phyloP scores from a whole-genome alignment of 768 basidiomycete species.

The Lactifluus echinatus region DNA sequence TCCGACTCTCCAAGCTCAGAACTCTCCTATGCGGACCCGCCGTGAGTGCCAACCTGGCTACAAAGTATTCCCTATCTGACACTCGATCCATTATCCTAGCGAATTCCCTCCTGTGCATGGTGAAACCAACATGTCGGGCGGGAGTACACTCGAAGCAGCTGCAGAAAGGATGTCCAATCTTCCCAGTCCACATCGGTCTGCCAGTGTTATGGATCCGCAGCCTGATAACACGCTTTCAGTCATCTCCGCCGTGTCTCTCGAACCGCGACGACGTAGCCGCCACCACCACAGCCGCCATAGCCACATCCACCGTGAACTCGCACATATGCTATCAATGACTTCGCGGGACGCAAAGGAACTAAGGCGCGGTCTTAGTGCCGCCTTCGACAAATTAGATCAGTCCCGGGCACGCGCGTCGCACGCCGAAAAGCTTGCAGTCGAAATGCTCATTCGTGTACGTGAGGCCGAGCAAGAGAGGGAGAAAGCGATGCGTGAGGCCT shows the following conservation, averaged over 20 bases:
- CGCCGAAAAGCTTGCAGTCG: conserved; percentile 40
- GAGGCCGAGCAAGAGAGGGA: conserved; percentile 33
- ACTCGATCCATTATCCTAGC: conserved; percentile 3
- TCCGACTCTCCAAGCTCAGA: conserved; percentile 7
- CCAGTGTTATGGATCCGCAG: neutral
- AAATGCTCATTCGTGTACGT: conserved; percentile 36
- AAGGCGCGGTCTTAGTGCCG: conserved; percentile 23
- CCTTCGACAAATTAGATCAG: conserved; percentile 30
- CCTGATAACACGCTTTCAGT: conserved; percentile 12
- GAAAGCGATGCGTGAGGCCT: conserved; percentile 32
- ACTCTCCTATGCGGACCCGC: conserved; percentile 1
- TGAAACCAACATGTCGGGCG: neutral
- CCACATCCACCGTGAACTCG: conserved; percentile 16
- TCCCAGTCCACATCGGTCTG: neutral
- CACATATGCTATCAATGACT: conserved; percentile 17
- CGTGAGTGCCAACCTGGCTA: conserved; percentile 8
- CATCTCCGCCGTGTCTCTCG: conserved; percentile 17
- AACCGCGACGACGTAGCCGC: conserved; percentile 17
- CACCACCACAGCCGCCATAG: conserved; percentile 10
- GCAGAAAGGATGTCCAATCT: neutral
- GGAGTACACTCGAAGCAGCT: neutral
- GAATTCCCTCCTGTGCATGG: neutral
- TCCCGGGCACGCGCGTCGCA: conserved; percentile 36
- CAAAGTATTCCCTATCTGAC: conserved; percentile 1
- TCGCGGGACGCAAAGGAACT: conserved; percentile 24